Evolutionary conservation across 2,329 filamentous ascomycete genomes (phyloP), one percentile per base, ranked within the genome.

Genomic region (Rhynchosporium secalis): DNA sequence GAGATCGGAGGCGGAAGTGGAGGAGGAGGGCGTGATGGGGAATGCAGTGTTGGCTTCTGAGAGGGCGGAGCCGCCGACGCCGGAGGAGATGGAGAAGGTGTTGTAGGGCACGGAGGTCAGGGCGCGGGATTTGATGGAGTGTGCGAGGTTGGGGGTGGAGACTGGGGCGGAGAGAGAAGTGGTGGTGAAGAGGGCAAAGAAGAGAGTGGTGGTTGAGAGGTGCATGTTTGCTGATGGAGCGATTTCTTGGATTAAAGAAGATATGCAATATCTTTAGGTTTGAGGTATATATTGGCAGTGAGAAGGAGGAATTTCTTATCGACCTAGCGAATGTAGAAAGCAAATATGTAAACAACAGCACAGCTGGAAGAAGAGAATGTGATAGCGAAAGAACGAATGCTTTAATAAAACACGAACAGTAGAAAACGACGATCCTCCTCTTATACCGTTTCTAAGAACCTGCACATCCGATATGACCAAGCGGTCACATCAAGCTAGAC

Each of bases 1-100:
- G 4, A 83, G 72, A 67, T 85, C 83, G 9, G 74, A 71, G 10
- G 73, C 70, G 54, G 79, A 78, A 49, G 85, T 79, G 28, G 72
- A 75, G 51, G 76, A 78, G 33, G 1, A 81, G 78, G 69, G 84
- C 72, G 58, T 69, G 73, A 82, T 81, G 0, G 82, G 81, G 69
- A 86, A 85, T 65, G 81, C 80, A 58, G 79, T 78, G 51, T 81
- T 75, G 59, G 82, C 82, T 72, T 85, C 82, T 1, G 74, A 78
- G 26, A 84, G 76, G 12, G 81, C 82, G 51, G 84, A 79, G 58
- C 83, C 82, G 28, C 78, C 81, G 9, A 77, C 74, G 2, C 83
- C 82, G 49, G 77, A 78, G 0, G 81, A 81, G 56, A 85, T 75
- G 66, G 79, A 78, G 72, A 84, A 83, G 3, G 60, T 59, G 58